phyloP scores from a whole-genome alignment of 768 basidiomycete genomes.

The Mrakia blollopis region DNA sequence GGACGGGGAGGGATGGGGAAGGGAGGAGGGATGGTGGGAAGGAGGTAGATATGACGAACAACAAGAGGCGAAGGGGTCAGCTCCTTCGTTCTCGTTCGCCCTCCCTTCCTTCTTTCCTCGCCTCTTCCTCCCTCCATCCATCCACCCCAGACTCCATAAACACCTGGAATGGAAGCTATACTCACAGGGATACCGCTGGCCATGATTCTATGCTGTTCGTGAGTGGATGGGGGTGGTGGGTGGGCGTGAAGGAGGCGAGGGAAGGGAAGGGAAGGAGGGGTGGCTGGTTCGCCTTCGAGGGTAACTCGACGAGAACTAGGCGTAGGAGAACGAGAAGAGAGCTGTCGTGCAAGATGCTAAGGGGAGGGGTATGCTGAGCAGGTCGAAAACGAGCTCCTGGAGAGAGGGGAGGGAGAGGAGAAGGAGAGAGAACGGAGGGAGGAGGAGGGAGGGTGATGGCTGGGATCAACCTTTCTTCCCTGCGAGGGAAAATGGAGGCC shows the following conservation, averaged over 20 bases:
- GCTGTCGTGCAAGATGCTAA: neutral
- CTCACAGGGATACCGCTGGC: conserved; percentile 34
- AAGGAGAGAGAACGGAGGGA: neutral
- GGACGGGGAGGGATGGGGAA: neutral
- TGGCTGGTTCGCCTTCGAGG: neutral
- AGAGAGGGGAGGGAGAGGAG: neutral
- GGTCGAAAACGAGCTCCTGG: neutral
- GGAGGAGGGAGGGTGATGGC: neutral
- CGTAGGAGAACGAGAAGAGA: neutral
- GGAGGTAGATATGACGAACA: neutral
- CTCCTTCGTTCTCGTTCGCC: neutral
- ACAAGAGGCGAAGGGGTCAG: conserved; percentile 5
- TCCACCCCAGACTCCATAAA: neutral
- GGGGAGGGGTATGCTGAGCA: neutral
- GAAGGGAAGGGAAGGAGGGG: conserved; percentile 7
- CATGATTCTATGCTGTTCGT: conserved; percentile 13
- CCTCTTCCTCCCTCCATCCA: neutral
- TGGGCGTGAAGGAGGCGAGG: neutral
- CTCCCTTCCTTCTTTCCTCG: neutral
- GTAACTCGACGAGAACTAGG: neutral
- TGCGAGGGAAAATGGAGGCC: neutral
- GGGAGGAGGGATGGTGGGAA: neutral
- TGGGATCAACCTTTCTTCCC: neutral
- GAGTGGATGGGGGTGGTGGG: neutral
- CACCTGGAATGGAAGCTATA: neutral